Evolutionary conservation across 306 rosid genomes (phyloP).

Genomic region (Amphicarpaea edgeworthii): DNA sequence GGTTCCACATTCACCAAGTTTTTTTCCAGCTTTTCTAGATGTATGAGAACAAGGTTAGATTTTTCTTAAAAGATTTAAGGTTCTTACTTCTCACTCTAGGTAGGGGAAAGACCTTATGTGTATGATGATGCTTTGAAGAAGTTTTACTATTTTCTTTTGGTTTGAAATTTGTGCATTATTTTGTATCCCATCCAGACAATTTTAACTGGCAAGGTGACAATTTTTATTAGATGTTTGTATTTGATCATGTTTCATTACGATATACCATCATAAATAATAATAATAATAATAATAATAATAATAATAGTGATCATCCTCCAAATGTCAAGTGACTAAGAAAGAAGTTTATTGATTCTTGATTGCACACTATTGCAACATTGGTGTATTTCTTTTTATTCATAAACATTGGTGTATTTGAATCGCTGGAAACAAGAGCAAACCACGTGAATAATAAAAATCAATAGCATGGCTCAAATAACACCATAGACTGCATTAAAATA

Average conservation of each 20-base stretch:
- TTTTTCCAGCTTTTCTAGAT: slow-evolving; percentile 43
- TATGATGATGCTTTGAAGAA: slow-evolving; percentile 49
- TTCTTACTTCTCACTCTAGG: slow-evolving; percentile 46
- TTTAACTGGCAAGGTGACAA: slow-evolving; percentile 41
- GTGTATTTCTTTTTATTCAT: too few relatives aligned
- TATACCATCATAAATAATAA: slow-evolving; percentile 18
- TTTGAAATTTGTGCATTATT: slow-evolving; percentile 55
- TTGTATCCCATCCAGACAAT: slow-evolving; percentile 44
- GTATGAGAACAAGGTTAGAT: slow-evolving; percentile 48
- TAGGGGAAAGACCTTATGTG: slow-evolving; percentile 46
- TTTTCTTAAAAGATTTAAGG: slow-evolving; percentile 41
- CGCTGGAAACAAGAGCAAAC: neutral
- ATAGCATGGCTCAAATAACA: neutral
- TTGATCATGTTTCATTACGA: slow-evolving; percentile 27
- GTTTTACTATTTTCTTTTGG: slow-evolving; percentile 12
- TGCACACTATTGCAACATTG: slow-evolving; percentile 19
- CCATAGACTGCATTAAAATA: neutral
- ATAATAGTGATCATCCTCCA: neutral
- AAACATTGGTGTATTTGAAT: neutral
- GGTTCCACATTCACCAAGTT: slow-evolving; percentile 37
- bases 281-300: too few relatives aligned
- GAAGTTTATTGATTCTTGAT: slow-evolving; percentile 2
- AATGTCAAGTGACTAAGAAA: neutral
- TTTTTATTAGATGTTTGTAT: slow-evolving; percentile 43
- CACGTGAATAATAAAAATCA: neutral